Conservation (phyloP, 352 stramenopile species). For the Pythium monospermum region DNA sequence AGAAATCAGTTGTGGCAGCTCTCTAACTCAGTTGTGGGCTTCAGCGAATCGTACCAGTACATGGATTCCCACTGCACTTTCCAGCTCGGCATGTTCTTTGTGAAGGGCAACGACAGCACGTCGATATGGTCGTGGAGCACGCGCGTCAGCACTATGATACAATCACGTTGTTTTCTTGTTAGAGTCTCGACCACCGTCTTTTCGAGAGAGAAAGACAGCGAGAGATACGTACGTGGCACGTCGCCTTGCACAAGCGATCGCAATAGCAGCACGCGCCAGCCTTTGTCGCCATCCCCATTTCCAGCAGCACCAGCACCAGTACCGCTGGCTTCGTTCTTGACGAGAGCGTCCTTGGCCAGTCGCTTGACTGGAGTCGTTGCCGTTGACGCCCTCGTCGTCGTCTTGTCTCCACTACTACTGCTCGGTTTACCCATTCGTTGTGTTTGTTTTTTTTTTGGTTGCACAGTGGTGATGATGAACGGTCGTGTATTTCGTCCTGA, state of each 20-base stretch:
- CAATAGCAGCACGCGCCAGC: constrained; percentile 24
- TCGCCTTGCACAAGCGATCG: constrained; percentile 24
- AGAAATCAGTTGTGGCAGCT: not conserved
- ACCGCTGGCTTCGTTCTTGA: not conserved
- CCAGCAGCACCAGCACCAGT: not conserved
- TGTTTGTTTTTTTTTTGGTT: not conserved
- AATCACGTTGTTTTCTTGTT: too few species aligned
- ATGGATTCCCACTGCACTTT: constrained; percentile 64
- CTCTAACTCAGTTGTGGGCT: not conserved
- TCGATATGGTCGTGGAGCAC: constrained; percentile 43
- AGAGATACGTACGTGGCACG: constrained; percentile 20
- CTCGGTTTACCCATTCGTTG: not conserved
- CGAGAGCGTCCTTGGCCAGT: too few species aligned
- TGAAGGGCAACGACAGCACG: constrained; percentile 47
- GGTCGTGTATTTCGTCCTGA: not conserved
- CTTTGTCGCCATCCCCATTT: constrained; percentile 15
- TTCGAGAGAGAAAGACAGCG: too few species aligned
- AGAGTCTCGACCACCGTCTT: too few species aligned
- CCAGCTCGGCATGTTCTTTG: constrained; percentile 42
- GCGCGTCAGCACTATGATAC: constrained; percentile 26
- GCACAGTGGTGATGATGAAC: not conserved
- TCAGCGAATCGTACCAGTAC: constrained; percentile 33
- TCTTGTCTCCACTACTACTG: not conserved
- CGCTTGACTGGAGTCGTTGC: not conserved
- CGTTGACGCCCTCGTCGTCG: not conserved